phyloP scores from a whole-genome alignment of 768 basidiomycete genomes.

The Termitomyces titanicus region DNA sequence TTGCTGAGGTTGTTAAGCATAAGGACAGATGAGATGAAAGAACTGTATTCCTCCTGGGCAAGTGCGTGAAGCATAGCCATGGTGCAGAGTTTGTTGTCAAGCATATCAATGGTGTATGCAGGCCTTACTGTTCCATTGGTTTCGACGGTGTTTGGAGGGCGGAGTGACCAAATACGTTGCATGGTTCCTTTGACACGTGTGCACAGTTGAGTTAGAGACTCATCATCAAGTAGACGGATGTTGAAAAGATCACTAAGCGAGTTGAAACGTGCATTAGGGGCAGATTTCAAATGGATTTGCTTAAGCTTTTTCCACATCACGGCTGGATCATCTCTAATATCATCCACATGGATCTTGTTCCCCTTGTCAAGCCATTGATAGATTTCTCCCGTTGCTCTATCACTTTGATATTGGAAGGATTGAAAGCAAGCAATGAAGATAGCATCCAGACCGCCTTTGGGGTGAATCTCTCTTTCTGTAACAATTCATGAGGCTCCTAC shows the following conservation, averaged over 20 bases:
- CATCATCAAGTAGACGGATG: background rate
- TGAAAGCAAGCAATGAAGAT: background rate
- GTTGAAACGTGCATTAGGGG: background rate
- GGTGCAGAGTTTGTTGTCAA: background rate
- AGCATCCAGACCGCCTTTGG: too few species aligned
- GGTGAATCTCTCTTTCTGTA: background rate
- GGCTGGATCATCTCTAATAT: background rate
- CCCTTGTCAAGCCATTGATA: background rate
- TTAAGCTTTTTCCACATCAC: background rate
- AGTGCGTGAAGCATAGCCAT: slow-evolving; percentile 2
- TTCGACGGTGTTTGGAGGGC: background rate
- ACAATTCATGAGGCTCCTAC: background rate
- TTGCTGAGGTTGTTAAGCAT: background rate
- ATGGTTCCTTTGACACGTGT: background rate
- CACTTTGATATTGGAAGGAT: background rate
- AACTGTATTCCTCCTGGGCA: background rate
- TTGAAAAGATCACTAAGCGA: background rate
- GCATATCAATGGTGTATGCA: background rate
- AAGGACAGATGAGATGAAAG: background rate
- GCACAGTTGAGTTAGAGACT: too few species aligned
- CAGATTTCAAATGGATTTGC: background rate
- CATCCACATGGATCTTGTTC: background rate
- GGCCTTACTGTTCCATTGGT: background rate
- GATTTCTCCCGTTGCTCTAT: background rate
- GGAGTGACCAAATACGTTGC: background rate